Evolutionary conservation across 106 monocot species (phyloP).

Genomic region (Cymbidium sinense): DNA sequence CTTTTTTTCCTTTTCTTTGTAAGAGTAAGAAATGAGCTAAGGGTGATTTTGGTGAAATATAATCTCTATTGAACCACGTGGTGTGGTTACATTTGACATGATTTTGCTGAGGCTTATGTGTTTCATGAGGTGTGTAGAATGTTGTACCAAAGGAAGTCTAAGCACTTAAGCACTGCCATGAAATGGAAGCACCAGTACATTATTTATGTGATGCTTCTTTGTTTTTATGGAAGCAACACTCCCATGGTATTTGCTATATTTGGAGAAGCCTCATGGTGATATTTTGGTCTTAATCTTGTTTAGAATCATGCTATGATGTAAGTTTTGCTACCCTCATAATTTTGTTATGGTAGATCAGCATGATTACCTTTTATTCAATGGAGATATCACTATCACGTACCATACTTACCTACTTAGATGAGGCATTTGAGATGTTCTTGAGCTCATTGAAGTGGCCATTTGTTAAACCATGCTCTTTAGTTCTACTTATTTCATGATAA

Average conservation of each 20-base stretch:
- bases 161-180: not conserved
- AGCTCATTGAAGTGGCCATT: not conserved
- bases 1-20: too few relatives aligned
- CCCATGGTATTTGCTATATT: not conserved
- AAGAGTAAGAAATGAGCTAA: too few relatives aligned
- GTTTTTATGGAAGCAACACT: not conserved
- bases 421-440: not conserved
- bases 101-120: too few relatives aligned
- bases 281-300: not conserved
- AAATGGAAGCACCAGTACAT: not conserved
- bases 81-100: too few relatives aligned
- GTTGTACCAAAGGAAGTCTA: not conserved
- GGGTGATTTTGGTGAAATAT: too few relatives aligned
- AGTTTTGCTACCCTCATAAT: not conserved
- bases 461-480: not conserved
- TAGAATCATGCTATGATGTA: not conserved
- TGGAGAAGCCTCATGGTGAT: not conserved
- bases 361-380: not conserved
- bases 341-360: not conserved
- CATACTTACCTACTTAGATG: not conserved
- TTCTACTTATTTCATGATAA: not conserved
- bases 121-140: not conserved
- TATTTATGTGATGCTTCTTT: not conserved
- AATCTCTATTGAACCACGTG: too few relatives aligned
- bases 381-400: not conserved